These are phyloP conservation scores for Imleria badia DNA, from an alignment of 768 basidiomycete genomes.

Conservation along the genomic window DNA sequence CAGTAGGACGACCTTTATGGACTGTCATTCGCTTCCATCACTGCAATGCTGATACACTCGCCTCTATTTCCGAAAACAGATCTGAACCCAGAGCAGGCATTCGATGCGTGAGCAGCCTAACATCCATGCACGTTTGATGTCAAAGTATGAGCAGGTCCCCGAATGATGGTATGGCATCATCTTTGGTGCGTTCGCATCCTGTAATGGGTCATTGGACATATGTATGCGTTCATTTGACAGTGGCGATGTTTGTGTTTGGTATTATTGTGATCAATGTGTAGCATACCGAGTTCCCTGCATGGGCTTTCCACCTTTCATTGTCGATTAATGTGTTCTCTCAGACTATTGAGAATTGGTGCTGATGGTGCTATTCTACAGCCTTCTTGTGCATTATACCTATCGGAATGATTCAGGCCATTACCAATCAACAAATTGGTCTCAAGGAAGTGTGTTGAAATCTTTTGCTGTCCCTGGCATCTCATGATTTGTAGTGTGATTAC, in stretches of 20 bases:
- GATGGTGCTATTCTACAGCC: conserved; percentile 19
- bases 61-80: conserved; percentile 77
- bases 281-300: conserved; percentile 48
- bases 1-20: conserved; percentile 59
- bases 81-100: conserved; percentile 67
- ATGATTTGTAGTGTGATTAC: conserved; percentile 51
- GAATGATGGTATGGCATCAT: conserved; percentile 49
- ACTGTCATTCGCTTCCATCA: too few relatives aligned
- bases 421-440: conserved; percentile 71
- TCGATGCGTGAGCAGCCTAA: conserved; percentile 79
- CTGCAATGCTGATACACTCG: conserved; percentile 72
- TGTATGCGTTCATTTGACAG: conserved; percentile 11
- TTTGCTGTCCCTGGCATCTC: background rate
- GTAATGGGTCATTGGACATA: background rate
- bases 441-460: conserved; percentile 27
- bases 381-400: conserved; percentile 73
- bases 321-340: conserved; percentile 25
- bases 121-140: conserved; percentile 62
- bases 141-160: too few relatives aligned
- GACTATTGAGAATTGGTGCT: background rate
- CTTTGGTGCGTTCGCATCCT: conserved; percentile 20
- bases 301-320: conserved; percentile 42
- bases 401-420: conserved; percentile 75
- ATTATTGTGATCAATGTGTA: conserved; percentile 59
- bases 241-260: conserved; percentile 56